Base-by-base conservation (phyloP, 2,329 filamentous ascomycete genomes). In the Cladosporium sp. region DNA sequence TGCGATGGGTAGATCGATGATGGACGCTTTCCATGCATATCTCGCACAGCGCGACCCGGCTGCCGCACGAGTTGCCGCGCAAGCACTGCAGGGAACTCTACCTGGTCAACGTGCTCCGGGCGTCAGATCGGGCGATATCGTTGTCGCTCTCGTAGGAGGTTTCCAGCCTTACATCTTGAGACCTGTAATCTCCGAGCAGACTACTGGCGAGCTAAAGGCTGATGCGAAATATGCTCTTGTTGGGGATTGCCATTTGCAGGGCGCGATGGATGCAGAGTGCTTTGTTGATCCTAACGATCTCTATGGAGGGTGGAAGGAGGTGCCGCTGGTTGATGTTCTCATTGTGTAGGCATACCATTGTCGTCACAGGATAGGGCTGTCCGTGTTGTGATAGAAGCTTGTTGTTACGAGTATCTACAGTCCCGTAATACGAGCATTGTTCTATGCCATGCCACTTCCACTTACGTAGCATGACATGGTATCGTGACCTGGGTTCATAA, bases 151-250 rank as follows among this genome's bases (percentile, higher is more conserved):
- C 11, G 58, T 59, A 5, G 58, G 58, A 19, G 58, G 58, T 9
- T 55, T 59, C 43, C 34, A 42, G 42, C 58, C 58, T 36, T 59
- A 59, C n/a, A 37, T 59, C 28, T 36, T 59, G n/a, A 28, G 51
- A 17, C n/a, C 58, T 12, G 36, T 55, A 8, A 3, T 25, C 12
- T 47, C 42, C 28, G 14, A n/a, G 5, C n/a, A 19, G 38, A 34
- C n/a, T 40, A 45, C 25, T 30, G 22, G 34, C 50, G 40, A 14
- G 11, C 20, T 59, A 9, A 19, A 25, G 7, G 36, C 34, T 2
- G 42, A 49, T 15, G 37, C 42, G 43, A 30, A 37, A 34, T 59
- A 59, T 25, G 15, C 30, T n/a, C 50, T 49, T 38, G 58, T 59
- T 5, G 58, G 58, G 2, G 58, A 56, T 1, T 59, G 51, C 9